phyloP scores from a whole-genome alignment of 1,284 basidiomycete genomes.

The Trametes hirsuta region DNA sequence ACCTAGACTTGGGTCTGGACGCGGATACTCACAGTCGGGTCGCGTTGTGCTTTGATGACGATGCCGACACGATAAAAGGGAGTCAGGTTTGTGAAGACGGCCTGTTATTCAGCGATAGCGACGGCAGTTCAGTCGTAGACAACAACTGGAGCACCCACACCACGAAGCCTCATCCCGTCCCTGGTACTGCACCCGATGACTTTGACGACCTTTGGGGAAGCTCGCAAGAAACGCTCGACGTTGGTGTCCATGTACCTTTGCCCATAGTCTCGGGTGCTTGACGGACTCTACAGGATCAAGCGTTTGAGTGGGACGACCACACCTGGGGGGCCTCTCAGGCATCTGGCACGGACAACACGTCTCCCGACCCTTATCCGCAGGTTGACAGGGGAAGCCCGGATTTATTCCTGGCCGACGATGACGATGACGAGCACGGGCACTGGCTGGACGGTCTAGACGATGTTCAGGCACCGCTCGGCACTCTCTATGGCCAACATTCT shows the following conservation, averaged over 20 bases:
- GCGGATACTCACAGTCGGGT: constrained; percentile 1
- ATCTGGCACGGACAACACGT: background rate
- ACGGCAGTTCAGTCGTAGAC: background rate
- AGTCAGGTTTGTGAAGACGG: constrained; percentile 8
- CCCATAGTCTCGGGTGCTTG: background rate
- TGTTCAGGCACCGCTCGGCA: background rate
- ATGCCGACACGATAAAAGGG: constrained; percentile 13
- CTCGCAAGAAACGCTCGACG: constrained; percentile 23
- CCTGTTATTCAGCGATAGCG: constrained; percentile 7
- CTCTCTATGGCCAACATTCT: background rate
- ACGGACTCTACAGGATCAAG: constrained; percentile 9
- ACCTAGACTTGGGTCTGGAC: background rate
- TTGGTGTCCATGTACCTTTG: constrained; percentile 6
- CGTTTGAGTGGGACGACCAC: constrained; percentile 4
- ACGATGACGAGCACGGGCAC: constrained; percentile 3
- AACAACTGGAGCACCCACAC: constrained; percentile 4
- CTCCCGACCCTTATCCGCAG: constrained; percentile 7
- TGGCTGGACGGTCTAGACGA: constrained; percentile 6
- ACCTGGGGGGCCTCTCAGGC: background rate
- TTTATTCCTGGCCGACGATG: background rate
- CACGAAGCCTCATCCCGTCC: background rate
- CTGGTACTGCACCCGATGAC: constrained; percentile 1
- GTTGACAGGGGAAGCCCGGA: background rate
- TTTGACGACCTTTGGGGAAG: constrained; percentile 22
- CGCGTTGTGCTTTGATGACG: constrained; percentile 16